Evolutionary conservation across 2,329 filamentous ascomycete species (phyloP), one percentile per base, ranked within the genome.

Genomic region (Diaporthe ilicicola): DNA sequence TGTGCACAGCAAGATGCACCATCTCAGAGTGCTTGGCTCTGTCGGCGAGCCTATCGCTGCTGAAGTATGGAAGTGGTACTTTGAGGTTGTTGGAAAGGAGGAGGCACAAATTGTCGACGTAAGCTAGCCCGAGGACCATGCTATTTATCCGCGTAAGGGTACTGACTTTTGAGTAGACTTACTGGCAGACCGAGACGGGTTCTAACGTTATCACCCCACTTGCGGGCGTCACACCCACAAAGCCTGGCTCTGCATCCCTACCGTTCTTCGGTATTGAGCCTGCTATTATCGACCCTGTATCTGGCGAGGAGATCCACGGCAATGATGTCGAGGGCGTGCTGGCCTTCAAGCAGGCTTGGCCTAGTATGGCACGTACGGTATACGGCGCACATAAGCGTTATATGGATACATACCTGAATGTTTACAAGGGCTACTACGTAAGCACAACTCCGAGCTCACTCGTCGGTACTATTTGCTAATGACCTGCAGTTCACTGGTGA

Each of bases 1-100:
- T 80, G 94, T 98, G 77, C 93, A 94, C 84, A 90, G 92, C 78
- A 86, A 94, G 79, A 96, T 99, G 93, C 92, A 93, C 84, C 90
- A 94, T 77, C 88, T 99, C 73, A 90, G 96, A 80, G 92, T 98
- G 7, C 87, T 99, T 24, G 96, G 95, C 72, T 97, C 95, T 22
- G 96, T 99, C 71, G 96, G 96, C 76, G 96, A 99, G 85, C 96
- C 96, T 48, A 99, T 99, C 78, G 95, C 96, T 22, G 94, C 95
- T 27, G 96, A 99, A 82, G 93, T 99, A 72, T 99, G 96, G 96
- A 98, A 98, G 85, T 99, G 96, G 96, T 99, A 98, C 85, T 95
- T 94, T 81, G 94, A 98, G 82, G 89, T 93, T 76, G 94, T 99
- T 67, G 96, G 96, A 79, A 97, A 94, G 87, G 92, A 95, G 82